Percentiles rank a stretch among this genome's conserved stretches.
Evolutionary conservation across 768 basidiomycete species (phyloP).

Genomic region (Symmetrospora coprosmae): DNA sequence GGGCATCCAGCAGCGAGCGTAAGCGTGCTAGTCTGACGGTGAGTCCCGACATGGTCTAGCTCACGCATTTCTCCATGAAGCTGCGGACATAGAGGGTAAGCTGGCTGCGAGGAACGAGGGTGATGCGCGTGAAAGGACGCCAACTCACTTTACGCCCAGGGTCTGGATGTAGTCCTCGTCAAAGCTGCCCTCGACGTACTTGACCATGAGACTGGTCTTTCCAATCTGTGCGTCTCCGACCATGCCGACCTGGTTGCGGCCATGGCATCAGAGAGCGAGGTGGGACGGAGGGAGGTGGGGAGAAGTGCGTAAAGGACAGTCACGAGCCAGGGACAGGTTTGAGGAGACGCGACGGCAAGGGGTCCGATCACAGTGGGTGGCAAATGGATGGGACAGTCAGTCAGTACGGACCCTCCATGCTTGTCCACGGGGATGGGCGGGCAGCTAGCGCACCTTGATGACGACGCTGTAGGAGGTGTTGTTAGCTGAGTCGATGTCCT

Average conservation of each 20-base stretch:
- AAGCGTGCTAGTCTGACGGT: neutral
- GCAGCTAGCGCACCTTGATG: constrained; percentile 15
- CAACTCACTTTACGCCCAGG: constrained; percentile 49
- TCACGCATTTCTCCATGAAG: constrained; percentile 93
- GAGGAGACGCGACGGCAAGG: too few species aligned
- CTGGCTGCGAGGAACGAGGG: constrained; percentile 7
- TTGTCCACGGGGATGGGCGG: constrained; percentile 32
- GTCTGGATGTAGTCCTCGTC: constrained; percentile 88
- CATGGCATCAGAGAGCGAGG: too few species aligned
- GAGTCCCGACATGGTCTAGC: too few species aligned
- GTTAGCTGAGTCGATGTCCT: neutral
- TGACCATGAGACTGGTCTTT: constrained; percentile 98
- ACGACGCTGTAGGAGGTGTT: constrained; percentile 18
- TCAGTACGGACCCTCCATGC: constrained; percentile 42
- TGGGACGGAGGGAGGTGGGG: too few species aligned
- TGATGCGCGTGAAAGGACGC: neutral
- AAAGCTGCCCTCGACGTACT: constrained; percentile 87
- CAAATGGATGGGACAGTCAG: neutral
- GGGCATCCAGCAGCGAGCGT: neutral
- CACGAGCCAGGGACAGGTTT: too few species aligned
- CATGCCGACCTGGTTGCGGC: constrained; percentile 85
- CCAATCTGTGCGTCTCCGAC: constrained; percentile 98
- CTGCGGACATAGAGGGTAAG: constrained; percentile 47
- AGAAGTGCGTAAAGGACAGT: too few species aligned
- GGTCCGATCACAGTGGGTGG: too few species aligned